These are phyloP conservation scores for Malus asiatica DNA, from an alignment of 306 rosid genomes.

Conservation along the genomic window DNA sequence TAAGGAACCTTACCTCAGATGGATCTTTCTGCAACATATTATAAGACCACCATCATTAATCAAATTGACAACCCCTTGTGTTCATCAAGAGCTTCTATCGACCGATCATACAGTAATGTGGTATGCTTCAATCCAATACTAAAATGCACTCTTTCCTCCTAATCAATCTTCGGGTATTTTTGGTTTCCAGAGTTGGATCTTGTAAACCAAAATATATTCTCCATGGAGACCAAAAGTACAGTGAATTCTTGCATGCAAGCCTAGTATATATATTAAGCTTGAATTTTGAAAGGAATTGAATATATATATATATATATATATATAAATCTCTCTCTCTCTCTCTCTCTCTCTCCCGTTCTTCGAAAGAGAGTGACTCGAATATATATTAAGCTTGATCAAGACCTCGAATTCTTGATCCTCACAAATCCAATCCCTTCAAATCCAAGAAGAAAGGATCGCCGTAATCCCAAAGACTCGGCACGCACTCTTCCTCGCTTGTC, in stretches of 20 bases:
- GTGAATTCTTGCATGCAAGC: constrained; percentile 18
- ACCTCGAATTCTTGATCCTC: not conserved
- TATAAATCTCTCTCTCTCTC: not conserved
- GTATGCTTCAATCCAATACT: not conserved
- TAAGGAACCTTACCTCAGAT: constrained; percentile 1
- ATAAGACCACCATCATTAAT: not conserved
- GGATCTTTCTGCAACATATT: not conserved
- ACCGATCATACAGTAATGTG: not conserved
- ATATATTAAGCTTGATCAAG: not conserved
- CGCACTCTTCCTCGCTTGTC: constrained; percentile 41
- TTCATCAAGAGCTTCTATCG: not conserved
- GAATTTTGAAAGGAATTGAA: not conserved
- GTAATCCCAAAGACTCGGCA: constrained; percentile 66
- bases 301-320: not conserved
- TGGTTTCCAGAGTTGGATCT: not conserved
- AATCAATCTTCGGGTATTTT: too few relatives aligned
- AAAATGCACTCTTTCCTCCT: not conserved
- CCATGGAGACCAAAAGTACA: not conserved
- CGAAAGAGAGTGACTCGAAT: not conserved
- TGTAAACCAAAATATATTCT: not conserved
- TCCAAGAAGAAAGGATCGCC: constrained; percentile 64
- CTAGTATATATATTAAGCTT: not conserved
- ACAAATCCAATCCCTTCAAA: constrained; percentile 28
- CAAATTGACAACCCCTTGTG: not conserved
- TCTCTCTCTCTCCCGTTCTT: not conserved